A percentile compares a stretch with the other conserved stretches of the same genome.
Evolutionary conservation across 345 rosid genomes (phyloP).

Genomic region (Populus pruinosa): DNA sequence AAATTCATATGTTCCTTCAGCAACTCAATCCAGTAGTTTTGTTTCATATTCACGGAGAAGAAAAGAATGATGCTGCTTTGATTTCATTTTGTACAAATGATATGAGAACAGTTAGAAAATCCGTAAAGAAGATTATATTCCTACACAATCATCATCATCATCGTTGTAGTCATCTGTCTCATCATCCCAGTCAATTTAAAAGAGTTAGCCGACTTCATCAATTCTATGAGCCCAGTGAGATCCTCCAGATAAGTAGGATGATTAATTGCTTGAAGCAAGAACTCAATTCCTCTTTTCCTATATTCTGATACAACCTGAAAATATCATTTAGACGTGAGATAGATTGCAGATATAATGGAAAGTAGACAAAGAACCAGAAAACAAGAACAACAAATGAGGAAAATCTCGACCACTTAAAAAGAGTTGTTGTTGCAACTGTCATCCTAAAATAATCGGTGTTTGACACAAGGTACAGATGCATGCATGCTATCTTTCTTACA

Average conservation of each 20-base stretch:
- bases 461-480: neutral
- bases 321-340: neutral
- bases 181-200: constrained; percentile 68
- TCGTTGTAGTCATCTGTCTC: constrained; percentile 37
- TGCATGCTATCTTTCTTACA: neutral
- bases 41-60: neutral
- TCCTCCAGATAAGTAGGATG: constrained; percentile 94
- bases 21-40: neutral
- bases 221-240: constrained; percentile 83
- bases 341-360: neutral
- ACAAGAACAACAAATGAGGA: neutral
- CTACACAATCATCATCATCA: constrained; percentile 28
- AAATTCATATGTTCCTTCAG: neutral
- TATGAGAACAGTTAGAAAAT: neutral
- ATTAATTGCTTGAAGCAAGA: constrained; percentile 79
- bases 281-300: constrained; percentile 57
- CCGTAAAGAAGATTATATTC: constrained; percentile 23
- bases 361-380: neutral
- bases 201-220: constrained; percentile 65
- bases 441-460: neutral
- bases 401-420: neutral
- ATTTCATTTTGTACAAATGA: neutral
- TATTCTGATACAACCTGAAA: constrained; percentile 77
- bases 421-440: neutral
- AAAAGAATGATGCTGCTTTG: neutral